phyloP scores from a whole-genome alignment of 1,139 yeast genomes.

The Pichia sp. region DNA sequence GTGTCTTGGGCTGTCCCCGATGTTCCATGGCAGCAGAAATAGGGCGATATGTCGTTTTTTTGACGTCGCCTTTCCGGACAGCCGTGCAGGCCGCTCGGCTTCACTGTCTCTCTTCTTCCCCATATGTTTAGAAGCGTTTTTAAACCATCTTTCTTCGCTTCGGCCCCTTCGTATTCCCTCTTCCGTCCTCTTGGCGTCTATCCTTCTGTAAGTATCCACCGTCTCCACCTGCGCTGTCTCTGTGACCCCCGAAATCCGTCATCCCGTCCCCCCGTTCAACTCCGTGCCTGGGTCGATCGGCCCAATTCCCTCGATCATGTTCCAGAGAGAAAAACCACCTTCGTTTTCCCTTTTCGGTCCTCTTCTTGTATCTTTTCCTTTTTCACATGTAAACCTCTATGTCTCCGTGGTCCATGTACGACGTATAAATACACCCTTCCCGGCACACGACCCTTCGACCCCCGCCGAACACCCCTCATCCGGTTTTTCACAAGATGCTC shows the following conservation, averaged over 20 bases:
- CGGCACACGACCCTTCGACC: constrained; percentile 1
- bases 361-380: not conserved
- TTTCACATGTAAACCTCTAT: not conserved
- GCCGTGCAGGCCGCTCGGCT: not conserved
- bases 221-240: too few species aligned
- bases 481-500: not conserved
- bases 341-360: not conserved
- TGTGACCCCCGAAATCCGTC: too few species aligned
- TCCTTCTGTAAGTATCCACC: too few species aligned
- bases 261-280: too few species aligned
- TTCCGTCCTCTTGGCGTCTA: too few species aligned
- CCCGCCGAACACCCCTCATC: not conserved
- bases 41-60: too few species aligned
- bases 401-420: not conserved
- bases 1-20: too few species aligned
- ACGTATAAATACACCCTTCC: not conserved
- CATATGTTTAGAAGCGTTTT: too few species aligned
- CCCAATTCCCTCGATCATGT: not conserved
- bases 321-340: not conserved
- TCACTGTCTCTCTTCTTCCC: not conserved
- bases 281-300: not conserved
- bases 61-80: not conserved
- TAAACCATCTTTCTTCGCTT: too few species aligned
- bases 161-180: too few species aligned
- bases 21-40: too few species aligned